Evolutionary conservation across 2,329 filamentous ascomycete genomes (phyloP).

Genomic region (Aspergillus sp.): DNA sequence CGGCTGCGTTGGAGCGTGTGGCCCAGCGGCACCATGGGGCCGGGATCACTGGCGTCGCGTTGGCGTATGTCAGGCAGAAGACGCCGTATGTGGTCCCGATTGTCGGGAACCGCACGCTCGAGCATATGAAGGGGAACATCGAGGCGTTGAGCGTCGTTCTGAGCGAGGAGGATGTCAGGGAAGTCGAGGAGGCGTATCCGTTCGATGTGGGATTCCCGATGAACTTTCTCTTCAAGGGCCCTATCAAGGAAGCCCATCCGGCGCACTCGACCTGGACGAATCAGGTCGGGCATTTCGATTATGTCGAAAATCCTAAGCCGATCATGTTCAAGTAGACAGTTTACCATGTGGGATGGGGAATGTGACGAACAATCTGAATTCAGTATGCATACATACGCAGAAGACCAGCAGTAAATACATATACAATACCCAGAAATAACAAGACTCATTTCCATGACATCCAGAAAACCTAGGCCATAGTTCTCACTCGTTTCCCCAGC

Average conservation of each 20-base stretch:
- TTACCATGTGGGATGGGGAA: too few relatives aligned
- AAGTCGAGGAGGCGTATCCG: slow-evolving; percentile 42
- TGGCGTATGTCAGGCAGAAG: slow-evolving; percentile 46
- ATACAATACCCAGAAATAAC: slow-evolving; percentile 1
- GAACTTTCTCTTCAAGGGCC: slow-evolving; percentile 10
- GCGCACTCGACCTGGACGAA: slow-evolving; percentile 6
- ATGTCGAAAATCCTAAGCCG: slow-evolving; percentile 8
- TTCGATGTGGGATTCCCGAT: slow-evolving; percentile 51
- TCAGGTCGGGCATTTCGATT: slow-evolving; percentile 9
- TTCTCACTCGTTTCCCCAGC: slow-evolving; percentile 41
- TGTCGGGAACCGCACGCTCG: slow-evolving; percentile 41
- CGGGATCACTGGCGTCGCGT: slow-evolving; percentile 20
- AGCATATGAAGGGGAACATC: slow-evolving; percentile 46
- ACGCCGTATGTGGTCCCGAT: slow-evolving; percentile 46
- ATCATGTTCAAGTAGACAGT: slow-evolving; percentile 6
- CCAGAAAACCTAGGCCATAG: slow-evolving; percentile 12
- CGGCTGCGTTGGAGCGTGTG: background rate
- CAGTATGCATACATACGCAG: slow-evolving; percentile 25
- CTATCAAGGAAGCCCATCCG: slow-evolving; percentile 9
- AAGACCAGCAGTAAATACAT: slow-evolving; percentile 21
- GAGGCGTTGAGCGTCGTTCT: slow-evolving; percentile 42
- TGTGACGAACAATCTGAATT: slow-evolving; percentile 4
- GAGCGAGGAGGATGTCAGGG: slow-evolving; percentile 43
- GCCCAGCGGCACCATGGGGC: background rate
- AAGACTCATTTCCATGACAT: too few relatives aligned